phyloP scores from a whole-genome alignment of 2,329 filamentous ascomycete genomes.

The Emmonsiellopsis sp. region DNA sequence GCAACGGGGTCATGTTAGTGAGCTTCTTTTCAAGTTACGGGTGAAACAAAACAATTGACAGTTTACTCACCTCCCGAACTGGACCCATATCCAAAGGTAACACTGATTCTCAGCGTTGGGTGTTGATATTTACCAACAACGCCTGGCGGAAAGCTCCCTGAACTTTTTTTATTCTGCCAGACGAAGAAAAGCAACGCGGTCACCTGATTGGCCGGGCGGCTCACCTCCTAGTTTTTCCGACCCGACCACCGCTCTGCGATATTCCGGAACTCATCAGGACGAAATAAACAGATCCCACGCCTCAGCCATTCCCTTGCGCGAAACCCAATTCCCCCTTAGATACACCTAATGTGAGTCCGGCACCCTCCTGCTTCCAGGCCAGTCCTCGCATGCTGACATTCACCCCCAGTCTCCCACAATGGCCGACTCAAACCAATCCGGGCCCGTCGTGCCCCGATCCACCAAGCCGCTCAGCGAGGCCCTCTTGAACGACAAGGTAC shows the following conservation, averaged over 20 bases:
- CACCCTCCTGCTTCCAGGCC: background rate
- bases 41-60: background rate
- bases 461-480: conserved; percentile 87
- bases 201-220: conserved; percentile 10
- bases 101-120: conserved; percentile 4
- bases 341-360: background rate
- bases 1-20: conserved; percentile 3
- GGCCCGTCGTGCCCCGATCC: conserved; percentile 56
- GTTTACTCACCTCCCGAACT: conserved; percentile 26
- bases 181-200: conserved; percentile 10
- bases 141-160: background rate
- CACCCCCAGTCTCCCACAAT: conserved; percentile 29
- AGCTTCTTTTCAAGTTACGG: background rate
- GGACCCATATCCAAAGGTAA: conserved; percentile 24
- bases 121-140: background rate
- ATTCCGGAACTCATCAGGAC: conserved; percentile 3
- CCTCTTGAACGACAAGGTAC: conserved; percentile 97
- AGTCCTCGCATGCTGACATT: conserved; percentile 2
- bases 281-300: conserved; percentile 1
- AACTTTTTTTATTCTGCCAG: background rate
- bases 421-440: conserved; percentile 48
- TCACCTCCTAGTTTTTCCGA: conserved; percentile 24
- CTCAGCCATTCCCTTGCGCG: conserved; percentile 4
- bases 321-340: conserved; percentile 16
- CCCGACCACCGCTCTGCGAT: conserved; percentile 16